Percentiles rank a stretch among this genome's conserved stretches.
Conservation (phyloP, 441 rosid genomes). For the Gossypium davidsonii region DNA sequence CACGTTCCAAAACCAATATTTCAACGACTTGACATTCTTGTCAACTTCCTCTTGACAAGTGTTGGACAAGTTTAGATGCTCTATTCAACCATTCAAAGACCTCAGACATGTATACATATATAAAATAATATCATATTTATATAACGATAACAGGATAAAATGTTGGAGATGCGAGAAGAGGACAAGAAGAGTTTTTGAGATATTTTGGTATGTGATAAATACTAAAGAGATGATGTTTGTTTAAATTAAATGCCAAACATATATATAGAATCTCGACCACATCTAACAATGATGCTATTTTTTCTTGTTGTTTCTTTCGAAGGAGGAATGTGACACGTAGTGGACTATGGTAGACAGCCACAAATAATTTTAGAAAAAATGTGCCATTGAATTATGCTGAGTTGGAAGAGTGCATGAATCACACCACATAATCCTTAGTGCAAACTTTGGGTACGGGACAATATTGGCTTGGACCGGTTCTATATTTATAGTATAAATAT, state of each 20-base stretch:
- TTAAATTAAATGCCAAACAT: background rate
- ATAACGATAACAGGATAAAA: background rate
- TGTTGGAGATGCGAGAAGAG: background rate
- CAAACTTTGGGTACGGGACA: background rate
- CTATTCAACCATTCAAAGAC: background rate
- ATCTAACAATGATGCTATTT: slow-evolving; percentile 13
- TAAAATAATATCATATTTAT: background rate
- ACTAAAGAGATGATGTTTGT: background rate
- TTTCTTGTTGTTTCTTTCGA: background rate
- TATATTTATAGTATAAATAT: background rate
- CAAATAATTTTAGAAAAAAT: background rate
- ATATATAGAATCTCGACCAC: slow-evolving; percentile 14
- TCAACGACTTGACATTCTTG: no score
- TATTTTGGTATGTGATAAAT: background rate
- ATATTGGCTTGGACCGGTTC: background rate
- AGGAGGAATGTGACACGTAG: background rate
- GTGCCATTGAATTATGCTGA: background rate
- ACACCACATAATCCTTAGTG: background rate
- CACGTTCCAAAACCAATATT: no score
- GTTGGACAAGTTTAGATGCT: background rate
- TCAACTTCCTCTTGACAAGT: no score
- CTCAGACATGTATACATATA: background rate
- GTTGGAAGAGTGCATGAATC: background rate
- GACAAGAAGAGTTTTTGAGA: background rate
- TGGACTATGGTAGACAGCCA: background rate